These are phyloP conservation scores for Penstemon newberryi DNA, from an alignment of 257 asterid species.

Conservation along the genomic window DNA sequence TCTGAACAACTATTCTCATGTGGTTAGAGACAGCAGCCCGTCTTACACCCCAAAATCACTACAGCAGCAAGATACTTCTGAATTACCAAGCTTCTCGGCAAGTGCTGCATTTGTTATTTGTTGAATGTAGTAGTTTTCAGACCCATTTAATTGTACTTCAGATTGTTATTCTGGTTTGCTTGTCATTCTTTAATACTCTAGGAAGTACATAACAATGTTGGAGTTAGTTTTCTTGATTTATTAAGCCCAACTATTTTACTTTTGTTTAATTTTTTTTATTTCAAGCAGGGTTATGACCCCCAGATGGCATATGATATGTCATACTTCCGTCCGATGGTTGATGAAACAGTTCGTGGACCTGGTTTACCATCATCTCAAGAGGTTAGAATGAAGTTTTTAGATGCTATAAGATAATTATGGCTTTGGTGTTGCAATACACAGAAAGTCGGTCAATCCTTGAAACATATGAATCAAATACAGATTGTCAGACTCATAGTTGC, in stretches of 20 bases:
- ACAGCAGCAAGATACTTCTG: constrained; percentile 68
- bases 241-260: constrained; percentile 8
- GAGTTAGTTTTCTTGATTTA: constrained; percentile 20
- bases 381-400: constrained; percentile 49
- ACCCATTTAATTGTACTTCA: not conserved
- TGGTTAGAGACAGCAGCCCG: constrained; percentile 57
- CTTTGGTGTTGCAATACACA: not conserved
- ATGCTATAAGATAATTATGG: constrained; percentile 8
- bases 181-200: not conserved
- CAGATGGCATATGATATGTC: constrained; percentile 81
- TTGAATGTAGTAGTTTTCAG: not conserved
- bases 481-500: not conserved
- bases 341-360: constrained; percentile 68
- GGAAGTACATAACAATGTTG: constrained; percentile 10
- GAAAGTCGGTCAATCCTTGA: not conserved
- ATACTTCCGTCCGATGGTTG: constrained; percentile 73
- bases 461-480: not conserved
- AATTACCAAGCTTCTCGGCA: constrained; percentile 72
- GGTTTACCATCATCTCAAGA: constrained; percentile 78
- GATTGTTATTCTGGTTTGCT: constrained; percentile 8
- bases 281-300: constrained; percentile 75
- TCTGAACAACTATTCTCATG: constrained; percentile 63
- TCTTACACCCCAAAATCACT: constrained; percentile 59
- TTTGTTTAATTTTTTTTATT: constrained; percentile 23
- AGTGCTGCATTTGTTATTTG: constrained; percentile 32